phyloP scores from a whole-genome alignment of 78 protist genomes.

The Cavenderia fasciculata region DNA sequence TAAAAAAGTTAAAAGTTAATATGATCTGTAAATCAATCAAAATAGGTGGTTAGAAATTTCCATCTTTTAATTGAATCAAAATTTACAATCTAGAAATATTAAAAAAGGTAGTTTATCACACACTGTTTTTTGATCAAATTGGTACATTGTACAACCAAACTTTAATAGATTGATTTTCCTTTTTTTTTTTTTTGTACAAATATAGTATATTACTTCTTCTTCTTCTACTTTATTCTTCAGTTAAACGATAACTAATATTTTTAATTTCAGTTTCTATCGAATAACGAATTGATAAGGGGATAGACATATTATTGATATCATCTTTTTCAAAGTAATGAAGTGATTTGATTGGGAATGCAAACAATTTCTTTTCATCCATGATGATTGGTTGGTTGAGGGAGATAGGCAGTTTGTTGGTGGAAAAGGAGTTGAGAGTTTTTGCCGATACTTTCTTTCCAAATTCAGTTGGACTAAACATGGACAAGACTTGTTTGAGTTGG shows the following conservation, averaged over 20 bases:
- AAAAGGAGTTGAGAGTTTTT: conserved; percentile 6
- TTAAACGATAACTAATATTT: not conserved
- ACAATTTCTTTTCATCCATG: conserved; percentile 10
- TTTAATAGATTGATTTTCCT: too few relatives aligned
- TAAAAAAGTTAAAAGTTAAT: too few relatives aligned
- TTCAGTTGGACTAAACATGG: conserved; percentile 28
- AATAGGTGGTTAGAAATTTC: too few relatives aligned
- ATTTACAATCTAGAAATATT: too few relatives aligned
- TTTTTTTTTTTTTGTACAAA: too few relatives aligned
- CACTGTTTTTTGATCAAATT: too few relatives aligned
- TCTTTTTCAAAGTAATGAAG: conserved; percentile 51
- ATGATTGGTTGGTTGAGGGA: not conserved
- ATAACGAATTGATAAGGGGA: conserved; percentile 24
- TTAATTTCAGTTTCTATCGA: conserved; percentile 56
- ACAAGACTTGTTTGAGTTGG: conserved; percentile 58
- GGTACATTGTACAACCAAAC: too few relatives aligned
- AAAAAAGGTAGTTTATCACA: too few relatives aligned
- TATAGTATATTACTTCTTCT: too few relatives aligned
- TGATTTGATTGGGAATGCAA: conserved; percentile 18
- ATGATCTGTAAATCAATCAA: too few relatives aligned
- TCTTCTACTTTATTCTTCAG: not conserved
- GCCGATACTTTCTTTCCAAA: conserved; percentile 30
- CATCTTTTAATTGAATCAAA: too few relatives aligned
- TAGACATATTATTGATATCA: conserved; percentile 25
- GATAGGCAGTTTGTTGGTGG: conserved; percentile 4